Conservation (phyloP, 495 filamentous ascomycete species). For the Tuber calosporum region DNA sequence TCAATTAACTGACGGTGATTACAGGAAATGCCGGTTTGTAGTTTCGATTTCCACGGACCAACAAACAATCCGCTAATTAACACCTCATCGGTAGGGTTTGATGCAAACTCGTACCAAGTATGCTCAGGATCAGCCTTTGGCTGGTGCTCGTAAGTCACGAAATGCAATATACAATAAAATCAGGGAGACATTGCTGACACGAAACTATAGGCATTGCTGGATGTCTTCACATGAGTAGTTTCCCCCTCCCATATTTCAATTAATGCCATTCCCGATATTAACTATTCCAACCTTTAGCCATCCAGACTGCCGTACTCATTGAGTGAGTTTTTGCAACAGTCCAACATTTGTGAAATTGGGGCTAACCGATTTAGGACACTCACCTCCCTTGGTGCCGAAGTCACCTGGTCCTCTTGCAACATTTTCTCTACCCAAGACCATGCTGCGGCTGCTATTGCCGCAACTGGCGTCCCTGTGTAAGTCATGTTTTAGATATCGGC, state of each 20-base stretch:
- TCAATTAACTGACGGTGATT: slow-evolving; percentile 11
- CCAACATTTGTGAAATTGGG: neutral
- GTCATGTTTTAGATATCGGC: slow-evolving; percentile 22
- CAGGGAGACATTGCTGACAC: slow-evolving; percentile 10
- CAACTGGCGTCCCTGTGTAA: slow-evolving; percentile 82
- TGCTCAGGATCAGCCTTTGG: slow-evolving; percentile 82
- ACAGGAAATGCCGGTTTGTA: slow-evolving; percentile 43
- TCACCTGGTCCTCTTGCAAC: slow-evolving; percentile 97
- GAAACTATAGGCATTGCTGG: slow-evolving; percentile 68
- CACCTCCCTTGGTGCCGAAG: slow-evolving; percentile 84
- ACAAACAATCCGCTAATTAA: slow-evolving; percentile 3
- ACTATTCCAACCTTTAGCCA: slow-evolving; percentile 52
- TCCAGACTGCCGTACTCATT: slow-evolving; percentile 98
- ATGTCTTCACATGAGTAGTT: slow-evolving; percentile 92
- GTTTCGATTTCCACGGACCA: neutral
- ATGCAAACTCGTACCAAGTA: slow-evolving; percentile 94
- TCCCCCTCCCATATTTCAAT: slow-evolving; percentile 36
- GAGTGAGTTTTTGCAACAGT: slow-evolving; percentile 45
- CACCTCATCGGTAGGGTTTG: slow-evolving; percentile 60
- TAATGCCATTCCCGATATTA: slow-evolving; percentile 5
- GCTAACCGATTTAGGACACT: slow-evolving; percentile 54
- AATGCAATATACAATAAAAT: neutral
- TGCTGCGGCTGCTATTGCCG: slow-evolving; percentile 93
- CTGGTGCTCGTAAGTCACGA: slow-evolving; percentile 53
- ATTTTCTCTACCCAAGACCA: slow-evolving; percentile 99